Percentiles rank a stretch among this genome's conserved stretches.
These are phyloP conservation scores for Taiwanofungus camphoratus DNA, from an alignment of 1,284 basidiomycete genomes.

Conservation along the genomic window DNA sequence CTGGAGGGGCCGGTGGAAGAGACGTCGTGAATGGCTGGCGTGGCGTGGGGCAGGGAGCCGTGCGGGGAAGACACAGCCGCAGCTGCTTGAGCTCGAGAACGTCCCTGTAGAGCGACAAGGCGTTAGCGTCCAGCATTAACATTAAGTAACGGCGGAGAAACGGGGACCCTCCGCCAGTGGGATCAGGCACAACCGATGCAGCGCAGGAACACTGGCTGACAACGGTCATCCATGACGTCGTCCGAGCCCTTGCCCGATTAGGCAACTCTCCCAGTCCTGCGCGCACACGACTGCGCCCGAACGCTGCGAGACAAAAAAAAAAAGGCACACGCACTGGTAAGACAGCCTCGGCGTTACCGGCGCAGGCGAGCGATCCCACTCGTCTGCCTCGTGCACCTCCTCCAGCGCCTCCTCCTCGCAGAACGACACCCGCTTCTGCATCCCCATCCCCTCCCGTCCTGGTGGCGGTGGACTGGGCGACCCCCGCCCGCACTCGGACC, in stretches of 20 bases:
- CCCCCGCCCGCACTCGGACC: neutral
- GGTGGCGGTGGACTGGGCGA: slow-evolving; percentile 1
- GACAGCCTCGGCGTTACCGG: slow-evolving; percentile 31
- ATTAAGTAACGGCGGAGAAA: neutral
- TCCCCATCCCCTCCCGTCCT: too few species aligned
- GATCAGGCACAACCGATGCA: neutral
- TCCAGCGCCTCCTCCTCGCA: slow-evolving; percentile 30
- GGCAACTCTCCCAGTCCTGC: neutral
- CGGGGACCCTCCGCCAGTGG: too few species aligned
- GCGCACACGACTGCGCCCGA: too few species aligned
- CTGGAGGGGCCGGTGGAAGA: slow-evolving; percentile 20
- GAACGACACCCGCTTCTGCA: slow-evolving; percentile 10
- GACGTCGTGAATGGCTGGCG: slow-evolving; percentile 25
- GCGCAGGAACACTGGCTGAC: slow-evolving; percentile 1
- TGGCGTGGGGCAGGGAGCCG: slow-evolving; percentile 20
- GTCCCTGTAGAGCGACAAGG: slow-evolving; percentile 23
- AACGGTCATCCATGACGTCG: slow-evolving; percentile 18
- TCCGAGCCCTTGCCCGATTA: slow-evolving; percentile 2
- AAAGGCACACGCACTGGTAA: slow-evolving; percentile 30
- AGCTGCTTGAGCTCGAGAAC: slow-evolving; percentile 35
- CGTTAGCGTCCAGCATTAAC: neutral
- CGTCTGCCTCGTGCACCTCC: slow-evolving; percentile 56
- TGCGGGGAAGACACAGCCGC: slow-evolving; percentile 29
- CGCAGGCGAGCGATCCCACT: slow-evolving; percentile 56
- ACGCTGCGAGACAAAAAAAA: too few species aligned